These are phyloP conservation scores for Boletus smithii DNA, from an alignment of 1,284 basidiomycete species.

Conservation along the genomic window DNA sequence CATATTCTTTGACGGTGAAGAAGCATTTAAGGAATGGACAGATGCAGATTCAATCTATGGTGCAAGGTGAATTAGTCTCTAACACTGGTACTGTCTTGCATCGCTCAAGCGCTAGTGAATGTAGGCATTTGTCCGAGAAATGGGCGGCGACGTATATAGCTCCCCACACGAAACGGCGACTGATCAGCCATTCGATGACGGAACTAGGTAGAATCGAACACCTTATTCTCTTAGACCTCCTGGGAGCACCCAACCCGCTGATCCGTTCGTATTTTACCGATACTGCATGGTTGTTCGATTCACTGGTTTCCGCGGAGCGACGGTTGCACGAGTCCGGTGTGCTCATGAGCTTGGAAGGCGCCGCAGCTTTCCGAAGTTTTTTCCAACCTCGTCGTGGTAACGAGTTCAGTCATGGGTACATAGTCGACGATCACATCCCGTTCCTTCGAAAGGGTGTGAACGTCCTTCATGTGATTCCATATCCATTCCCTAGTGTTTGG, in stretches of 20 bases:
- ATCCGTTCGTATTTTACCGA: conserved; percentile 82
- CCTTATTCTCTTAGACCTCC: conserved; percentile 85
- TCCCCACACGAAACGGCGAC: conserved; percentile 58
- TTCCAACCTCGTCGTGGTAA: conserved; percentile 50
- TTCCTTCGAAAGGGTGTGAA: conserved; percentile 85
- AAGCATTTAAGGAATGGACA: conserved; percentile 93
- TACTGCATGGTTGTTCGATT: conserved; percentile 89
- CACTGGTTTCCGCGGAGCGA: conserved; percentile 64
- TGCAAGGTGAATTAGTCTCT: conserved; percentile 54
- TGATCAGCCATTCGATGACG: conserved; percentile 50
- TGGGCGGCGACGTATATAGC: conserved; percentile 74
- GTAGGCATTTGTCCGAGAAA: conserved; percentile 78
- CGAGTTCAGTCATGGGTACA: conserved; percentile 52
- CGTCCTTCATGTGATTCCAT: conserved; percentile 86
- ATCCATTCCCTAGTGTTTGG: conserved; percentile 91
- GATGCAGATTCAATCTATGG: conserved; percentile 91
- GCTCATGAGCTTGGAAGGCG: conserved; percentile 41
- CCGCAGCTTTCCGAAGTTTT: conserved; percentile 53
- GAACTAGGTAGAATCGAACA: conserved; percentile 83
- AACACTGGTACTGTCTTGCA: background rate
- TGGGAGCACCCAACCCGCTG: conserved; percentile 70
- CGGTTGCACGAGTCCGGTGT: conserved; percentile 61
- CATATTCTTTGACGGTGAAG: conserved; percentile 98
- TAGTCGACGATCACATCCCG: conserved; percentile 94
- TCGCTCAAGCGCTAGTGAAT: conserved; percentile 4